Percentiles rank a stretch among this genome's conserved stretches.
phyloP scores from a whole-genome alignment of 1,284 basidiomycete species.

The Trichosporon ovoides region DNA sequence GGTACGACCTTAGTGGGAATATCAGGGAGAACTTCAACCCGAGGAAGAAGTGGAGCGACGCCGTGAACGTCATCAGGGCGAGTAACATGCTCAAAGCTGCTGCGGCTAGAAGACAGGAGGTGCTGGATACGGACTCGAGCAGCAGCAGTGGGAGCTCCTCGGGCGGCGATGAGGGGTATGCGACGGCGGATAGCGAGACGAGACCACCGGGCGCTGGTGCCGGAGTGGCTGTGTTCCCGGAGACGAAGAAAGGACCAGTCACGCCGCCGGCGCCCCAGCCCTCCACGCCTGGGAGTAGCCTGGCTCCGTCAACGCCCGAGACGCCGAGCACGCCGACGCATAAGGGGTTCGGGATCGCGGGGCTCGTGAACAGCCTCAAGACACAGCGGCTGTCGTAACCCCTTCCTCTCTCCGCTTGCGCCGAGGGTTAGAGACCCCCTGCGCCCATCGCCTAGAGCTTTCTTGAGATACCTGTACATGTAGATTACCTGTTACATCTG shows the following conservation, averaged over 20 bases:
- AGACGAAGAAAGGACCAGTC: too few species aligned
- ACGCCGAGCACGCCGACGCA: too few species aligned
- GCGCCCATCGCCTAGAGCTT: too few species aligned
- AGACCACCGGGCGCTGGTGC: not conserved
- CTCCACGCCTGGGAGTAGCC: not conserved
- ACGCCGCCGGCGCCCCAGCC: not conserved
- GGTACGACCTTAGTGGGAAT: conserved; percentile 62
- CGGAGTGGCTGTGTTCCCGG: too few species aligned
- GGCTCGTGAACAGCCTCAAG: not conserved
- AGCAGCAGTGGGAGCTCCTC: too few species aligned
- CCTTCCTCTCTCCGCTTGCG: too few species aligned
- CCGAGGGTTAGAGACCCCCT: too few species aligned
- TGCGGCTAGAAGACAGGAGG: not conserved
- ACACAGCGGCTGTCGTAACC: not conserved
- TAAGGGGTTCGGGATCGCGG: not conserved
- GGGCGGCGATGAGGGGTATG: not conserved
- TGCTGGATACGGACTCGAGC: conserved; percentile 8
- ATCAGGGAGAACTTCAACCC: conserved; percentile 61
- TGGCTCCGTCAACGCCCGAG: not conserved
- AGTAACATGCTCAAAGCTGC: conserved; percentile 11
- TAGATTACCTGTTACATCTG: too few species aligned
- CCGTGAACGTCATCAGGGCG: conserved; percentile 24
- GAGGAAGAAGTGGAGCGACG: conserved; percentile 33
- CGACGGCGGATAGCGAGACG: conserved; percentile 3
- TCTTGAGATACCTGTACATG: too few species aligned